Conservation (phyloP, 1,284 basidiomycete species). For the Cystobasidiaceae sp. region DNA sequence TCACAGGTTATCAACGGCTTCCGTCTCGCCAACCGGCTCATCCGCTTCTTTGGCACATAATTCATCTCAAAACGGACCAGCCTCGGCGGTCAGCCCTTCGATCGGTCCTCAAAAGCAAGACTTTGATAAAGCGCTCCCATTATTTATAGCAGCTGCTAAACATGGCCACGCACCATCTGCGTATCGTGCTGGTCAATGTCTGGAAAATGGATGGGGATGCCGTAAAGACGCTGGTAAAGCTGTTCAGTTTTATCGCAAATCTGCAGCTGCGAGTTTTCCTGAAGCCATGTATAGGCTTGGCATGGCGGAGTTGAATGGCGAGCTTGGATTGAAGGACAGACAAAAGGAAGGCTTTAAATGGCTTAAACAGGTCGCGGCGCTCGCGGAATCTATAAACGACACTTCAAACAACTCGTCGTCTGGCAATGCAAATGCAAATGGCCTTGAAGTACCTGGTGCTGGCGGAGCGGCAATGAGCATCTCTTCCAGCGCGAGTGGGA, state of each 20-base stretch:
- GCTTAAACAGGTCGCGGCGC: conserved; percentile 93
- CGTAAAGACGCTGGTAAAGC: conserved; percentile 87
- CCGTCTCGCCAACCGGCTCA: conserved; percentile 11
- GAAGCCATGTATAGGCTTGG: conserved; percentile 95
- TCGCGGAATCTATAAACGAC: conserved; percentile 53
- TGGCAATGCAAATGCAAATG: neutral
- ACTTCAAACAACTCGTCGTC: neutral
- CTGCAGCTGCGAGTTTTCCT: conserved; percentile 82
- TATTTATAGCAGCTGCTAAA: conserved; percentile 94
- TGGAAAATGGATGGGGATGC: conserved; percentile 98
- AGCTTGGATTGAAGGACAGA: conserved; percentile 71
- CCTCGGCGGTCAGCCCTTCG: neutral
- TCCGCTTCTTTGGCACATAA: conserved; percentile 1
- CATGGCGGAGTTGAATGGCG: conserved; percentile 92
- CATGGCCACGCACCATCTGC: conserved; percentile 96
- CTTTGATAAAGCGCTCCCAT: conserved; percentile 91
- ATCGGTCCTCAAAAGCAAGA: conserved; percentile 62
- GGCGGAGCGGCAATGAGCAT: neutral
- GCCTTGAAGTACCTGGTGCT: neutral
- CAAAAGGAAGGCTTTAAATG: conserved; percentile 97
- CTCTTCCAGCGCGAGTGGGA: too few species aligned
- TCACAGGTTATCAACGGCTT: neutral
- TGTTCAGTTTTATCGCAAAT: conserved; percentile 88
- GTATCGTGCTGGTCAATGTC: conserved; percentile 94
- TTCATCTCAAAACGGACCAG: conserved; percentile 47